Evolutionary conservation across 805 yeast species (phyloP).

Genomic region (Cyberlindnera americana): DNA sequence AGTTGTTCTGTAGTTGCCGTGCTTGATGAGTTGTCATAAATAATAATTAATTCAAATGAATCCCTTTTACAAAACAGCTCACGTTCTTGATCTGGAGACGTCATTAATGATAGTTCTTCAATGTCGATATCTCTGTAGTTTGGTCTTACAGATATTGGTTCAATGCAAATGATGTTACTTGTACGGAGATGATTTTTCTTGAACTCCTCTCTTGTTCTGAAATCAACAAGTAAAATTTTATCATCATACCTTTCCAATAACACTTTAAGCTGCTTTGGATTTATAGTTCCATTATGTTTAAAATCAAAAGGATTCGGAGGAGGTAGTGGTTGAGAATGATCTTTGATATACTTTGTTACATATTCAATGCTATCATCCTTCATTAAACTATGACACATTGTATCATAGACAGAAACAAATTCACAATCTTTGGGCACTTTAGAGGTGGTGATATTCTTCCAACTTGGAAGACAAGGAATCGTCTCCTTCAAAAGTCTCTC

Average conservation of each 20-base stretch:
- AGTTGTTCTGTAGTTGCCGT: slow-evolving; percentile 4
- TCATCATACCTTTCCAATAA: slow-evolving; percentile 14
- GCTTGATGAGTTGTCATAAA: slow-evolving; percentile 36
- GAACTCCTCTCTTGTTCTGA: slow-evolving; percentile 58
- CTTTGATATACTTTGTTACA: slow-evolving; percentile 7
- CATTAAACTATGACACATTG: not conserved
- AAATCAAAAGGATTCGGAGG: slow-evolving; percentile 14
- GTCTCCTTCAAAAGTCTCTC: slow-evolving; percentile 1
- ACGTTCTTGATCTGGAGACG: slow-evolving; percentile 55
- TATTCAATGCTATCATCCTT: slow-evolving; percentile 7
- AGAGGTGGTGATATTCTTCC: slow-evolving; percentile 2
- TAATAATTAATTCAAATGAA: slow-evolving; percentile 57
- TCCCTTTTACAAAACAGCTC: slow-evolving; percentile 49
- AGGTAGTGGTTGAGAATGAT: slow-evolving; percentile 1
- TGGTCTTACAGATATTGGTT: slow-evolving; percentile 57
- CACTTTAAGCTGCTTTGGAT: slow-evolving; percentile 12
- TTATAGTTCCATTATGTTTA: slow-evolving; percentile 16
- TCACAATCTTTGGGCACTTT: slow-evolving; percentile 1
- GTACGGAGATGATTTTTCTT: slow-evolving; percentile 60
- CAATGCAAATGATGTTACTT: slow-evolving; percentile 64
- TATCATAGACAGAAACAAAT: slow-evolving; percentile 2
- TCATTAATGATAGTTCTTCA: slow-evolving; percentile 54
- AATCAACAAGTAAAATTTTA: slow-evolving; percentile 62
- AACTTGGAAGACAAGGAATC: slow-evolving; percentile 10
- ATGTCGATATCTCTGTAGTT: slow-evolving; percentile 60